Base-by-base conservation (phyloP, 192 early-diverging fungal species). In the Diversispora epigaea region DNA sequence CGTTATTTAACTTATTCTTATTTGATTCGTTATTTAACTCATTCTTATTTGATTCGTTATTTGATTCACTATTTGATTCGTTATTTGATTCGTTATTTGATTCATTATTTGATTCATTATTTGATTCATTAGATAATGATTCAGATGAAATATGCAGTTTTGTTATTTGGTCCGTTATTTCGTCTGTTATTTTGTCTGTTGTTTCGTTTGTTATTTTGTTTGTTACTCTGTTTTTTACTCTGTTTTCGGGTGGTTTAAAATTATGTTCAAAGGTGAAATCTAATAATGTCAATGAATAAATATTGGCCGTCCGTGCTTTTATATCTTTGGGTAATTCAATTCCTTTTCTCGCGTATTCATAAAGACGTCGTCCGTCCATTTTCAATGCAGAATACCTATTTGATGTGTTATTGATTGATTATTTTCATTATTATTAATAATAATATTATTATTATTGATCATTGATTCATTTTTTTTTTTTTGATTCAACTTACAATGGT, bases 291-390 rank as follows among this genome's bases (percentile, higher is more conserved):
- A 88, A 45, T 4, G 52, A 77, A 69, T 78, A 25, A 54, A 88
- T 84, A 5, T 75, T 77, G 3, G 84, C 77, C 32, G 75, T 57
- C 21, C 87, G 73, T 19, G 78, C 40, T n/a, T 80, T 65, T 39
- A 85, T 84, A 7, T 77, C 71, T 56, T 72, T 57, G 17, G 87
- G 87, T 58, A 86, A 63, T 19, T 56, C 50, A 9, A 80, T 61
- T 2, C 86, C 87, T 14, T 77, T 74, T 7, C 91, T 84, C 0
- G 91, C 91, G 77, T 92, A 92, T 17, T 92, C 87, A 64, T 92
- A 92, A 10, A 93, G 75, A 39, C 89, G 73, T 68, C 88, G 87
- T 22, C 92, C 92, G 49, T 91, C 84, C 45, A 93, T 81, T 41
- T 79, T 84, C 17, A 92, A 70, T 0, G 91, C 91, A 56, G 91